Evolutionary conservation across 169 alveolate genomes (phyloP).

Genomic region (Plasmodium coatneyi): DNA sequence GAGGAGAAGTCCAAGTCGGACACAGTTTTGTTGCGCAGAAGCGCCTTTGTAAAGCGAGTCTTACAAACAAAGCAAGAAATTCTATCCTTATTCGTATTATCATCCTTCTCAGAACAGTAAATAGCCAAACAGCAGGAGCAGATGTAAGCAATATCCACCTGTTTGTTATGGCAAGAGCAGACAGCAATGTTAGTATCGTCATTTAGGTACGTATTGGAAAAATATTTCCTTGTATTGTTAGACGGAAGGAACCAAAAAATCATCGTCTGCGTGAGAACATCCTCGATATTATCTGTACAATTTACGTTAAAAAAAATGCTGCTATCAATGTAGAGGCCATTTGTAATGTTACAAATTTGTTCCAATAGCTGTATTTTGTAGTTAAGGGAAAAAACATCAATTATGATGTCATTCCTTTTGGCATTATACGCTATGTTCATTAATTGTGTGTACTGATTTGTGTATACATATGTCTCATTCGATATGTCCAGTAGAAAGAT

Average conservation of each 20-base stretch:
- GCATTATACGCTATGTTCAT: slow-evolving; percentile 76
- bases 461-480: slow-evolving; percentile 28
- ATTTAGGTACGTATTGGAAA: slow-evolving; percentile 85
- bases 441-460: slow-evolving; percentile 71
- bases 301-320: slow-evolving; percentile 38
- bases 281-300: slow-evolving; percentile 48
- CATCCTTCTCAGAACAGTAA: slow-evolving; percentile 78
- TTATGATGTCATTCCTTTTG: slow-evolving; percentile 55
- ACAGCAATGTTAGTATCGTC: slow-evolving; percentile 87
- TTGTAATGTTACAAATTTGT: slow-evolving; percentile 72
- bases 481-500: slow-evolving; percentile 58
- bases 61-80: slow-evolving; percentile 76
- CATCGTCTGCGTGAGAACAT: slow-evolving; percentile 59
- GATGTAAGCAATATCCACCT: slow-evolving; percentile 87
- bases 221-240: slow-evolving; percentile 78
- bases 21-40: slow-evolving; percentile 38
- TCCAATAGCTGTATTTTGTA: slow-evolving; percentile 56
- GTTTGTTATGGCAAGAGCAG: slow-evolving; percentile 88
- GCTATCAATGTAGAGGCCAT: slow-evolving; percentile 62
- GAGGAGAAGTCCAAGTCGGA: slow-evolving; percentile 64
- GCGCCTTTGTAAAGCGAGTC: slow-evolving; percentile 66
- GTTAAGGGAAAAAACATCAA: slow-evolving; percentile 65
- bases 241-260: slow-evolving; percentile 89
- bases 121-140: slow-evolving; percentile 91
- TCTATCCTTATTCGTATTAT: slow-evolving; percentile 78